Evolutionary conservation across 2,329 filamentous ascomycete genomes (phyloP).

Genomic region (Pseudocercospora fijiensis): DNA sequence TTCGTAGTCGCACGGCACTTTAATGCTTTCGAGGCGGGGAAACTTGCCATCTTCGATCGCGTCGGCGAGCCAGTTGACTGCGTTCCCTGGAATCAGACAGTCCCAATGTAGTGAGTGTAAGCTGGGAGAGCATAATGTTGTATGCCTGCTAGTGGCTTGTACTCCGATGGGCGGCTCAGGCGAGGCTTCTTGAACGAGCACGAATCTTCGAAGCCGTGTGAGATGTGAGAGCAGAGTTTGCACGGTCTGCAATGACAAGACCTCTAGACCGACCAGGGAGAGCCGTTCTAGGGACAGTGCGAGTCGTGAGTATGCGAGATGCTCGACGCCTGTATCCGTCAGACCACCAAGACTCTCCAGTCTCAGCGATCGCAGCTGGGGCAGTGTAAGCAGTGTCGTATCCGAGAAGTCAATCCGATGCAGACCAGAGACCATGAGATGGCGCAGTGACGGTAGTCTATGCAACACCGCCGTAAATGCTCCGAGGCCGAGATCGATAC

Average conservation of each 20-base stretch:
- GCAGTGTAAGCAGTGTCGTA: slow-evolving; percentile 54
- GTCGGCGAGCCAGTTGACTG: slow-evolving; percentile 63
- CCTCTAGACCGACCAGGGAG: slow-evolving; percentile 54
- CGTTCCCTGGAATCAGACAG: slow-evolving; percentile 55
- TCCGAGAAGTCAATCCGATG: slow-evolving; percentile 56
- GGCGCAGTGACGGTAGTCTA: slow-evolving; percentile 52
- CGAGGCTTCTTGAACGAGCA: slow-evolving; percentile 52
- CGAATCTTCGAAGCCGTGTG: slow-evolving; percentile 49
- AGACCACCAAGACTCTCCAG: slow-evolving; percentile 57
- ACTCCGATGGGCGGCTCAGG: slow-evolving; percentile 47
- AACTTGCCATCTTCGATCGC: slow-evolving; percentile 64
- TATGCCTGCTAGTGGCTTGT: slow-evolving; percentile 38
- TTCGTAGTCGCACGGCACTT: slow-evolving; percentile 67
- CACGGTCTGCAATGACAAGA: slow-evolving; percentile 53
- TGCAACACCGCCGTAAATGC: slow-evolving; percentile 55
- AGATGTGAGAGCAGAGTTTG: slow-evolving; percentile 54
- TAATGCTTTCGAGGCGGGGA: slow-evolving; percentile 59
- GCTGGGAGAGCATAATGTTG: slow-evolving; percentile 49
- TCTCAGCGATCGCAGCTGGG: slow-evolving; percentile 53
- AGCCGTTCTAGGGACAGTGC: slow-evolving; percentile 49
- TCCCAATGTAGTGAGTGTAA: slow-evolving; percentile 60
- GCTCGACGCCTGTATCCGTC: slow-evolving; percentile 55
- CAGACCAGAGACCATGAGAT: slow-evolving; percentile 57
- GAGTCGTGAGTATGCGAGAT: slow-evolving; percentile 49
- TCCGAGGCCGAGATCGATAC: slow-evolving; percentile 52